A percentile compares a stretch with the other conserved stretches of the same genome.
Conservation (phyloP, 2,329 filamentous ascomycete species). For the Cladophialophora immunda region DNA sequence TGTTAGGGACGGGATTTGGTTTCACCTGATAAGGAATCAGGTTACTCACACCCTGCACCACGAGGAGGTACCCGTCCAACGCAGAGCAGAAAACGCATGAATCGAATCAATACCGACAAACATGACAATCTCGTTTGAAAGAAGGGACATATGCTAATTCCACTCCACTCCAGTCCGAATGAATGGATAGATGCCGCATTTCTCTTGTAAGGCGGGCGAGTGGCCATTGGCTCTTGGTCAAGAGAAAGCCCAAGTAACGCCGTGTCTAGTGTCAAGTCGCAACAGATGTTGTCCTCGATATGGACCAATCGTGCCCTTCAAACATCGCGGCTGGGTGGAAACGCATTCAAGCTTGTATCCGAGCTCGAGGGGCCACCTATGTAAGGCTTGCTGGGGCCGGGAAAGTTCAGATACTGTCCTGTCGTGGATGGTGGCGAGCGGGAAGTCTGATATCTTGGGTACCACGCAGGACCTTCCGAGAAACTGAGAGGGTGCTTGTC, state of each 20-base stretch:
- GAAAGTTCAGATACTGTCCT: neutral
- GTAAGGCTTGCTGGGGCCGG: neutral
- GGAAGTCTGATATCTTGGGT: neutral
- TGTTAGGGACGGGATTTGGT: constrained; percentile 29
- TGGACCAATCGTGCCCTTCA: neutral
- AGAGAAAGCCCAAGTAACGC: neutral
- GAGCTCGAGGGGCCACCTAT: neutral
- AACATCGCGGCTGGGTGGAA: neutral
- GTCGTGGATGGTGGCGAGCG: neutral
- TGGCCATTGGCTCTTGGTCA: neutral
- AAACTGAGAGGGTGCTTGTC: too few species aligned
- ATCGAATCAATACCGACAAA: neutral
- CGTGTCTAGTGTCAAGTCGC: neutral
- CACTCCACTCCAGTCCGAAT: neutral
- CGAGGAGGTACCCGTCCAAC: constrained; percentile 35
- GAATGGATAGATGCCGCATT: neutral
- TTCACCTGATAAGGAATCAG: constrained; percentile 28
- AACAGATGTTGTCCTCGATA: neutral
- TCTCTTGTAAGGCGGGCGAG: neutral
- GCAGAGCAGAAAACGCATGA: constrained; percentile 29
- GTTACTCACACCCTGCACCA: constrained; percentile 36
- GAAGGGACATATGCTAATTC: neutral
- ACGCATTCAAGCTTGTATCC: neutral
- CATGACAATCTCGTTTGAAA: neutral
- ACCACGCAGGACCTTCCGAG: neutral